phyloP scores from a whole-genome alignment of 75 land plant species.

The Selaginella moellendorffii region DNA sequence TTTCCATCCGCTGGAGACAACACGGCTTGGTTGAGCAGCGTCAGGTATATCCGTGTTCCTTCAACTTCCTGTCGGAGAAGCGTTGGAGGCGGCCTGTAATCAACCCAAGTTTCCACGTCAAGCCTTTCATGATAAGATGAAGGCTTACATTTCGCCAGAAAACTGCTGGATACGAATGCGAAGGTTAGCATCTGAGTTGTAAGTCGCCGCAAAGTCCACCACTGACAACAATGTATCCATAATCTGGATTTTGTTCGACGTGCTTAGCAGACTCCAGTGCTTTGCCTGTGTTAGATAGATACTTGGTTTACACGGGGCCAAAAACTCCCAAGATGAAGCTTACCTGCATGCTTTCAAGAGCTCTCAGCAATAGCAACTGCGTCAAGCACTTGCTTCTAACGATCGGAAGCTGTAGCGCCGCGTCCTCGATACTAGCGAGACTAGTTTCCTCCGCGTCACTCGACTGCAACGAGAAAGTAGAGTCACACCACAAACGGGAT shows the following conservation, averaged over 20 bases:
- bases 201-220: slow-evolving; percentile 81
- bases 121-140: background rate
- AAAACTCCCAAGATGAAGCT: background rate
- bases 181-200: slow-evolving; percentile 70
- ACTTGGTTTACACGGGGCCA: background rate
- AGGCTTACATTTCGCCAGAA: slow-evolving; percentile 48
- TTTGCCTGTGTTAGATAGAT: slow-evolving; percentile 37
- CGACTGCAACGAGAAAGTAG: slow-evolving; percentile 19
- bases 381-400: slow-evolving; percentile 82
- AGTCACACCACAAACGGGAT: background rate
- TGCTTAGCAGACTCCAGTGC: slow-evolving; percentile 61
- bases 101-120: background rate
- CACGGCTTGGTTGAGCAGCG: slow-evolving; percentile 56
- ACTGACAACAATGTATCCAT: slow-evolving; percentile 76
- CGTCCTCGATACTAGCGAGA: slow-evolving; percentile 36
- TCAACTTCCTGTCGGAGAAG: slow-evolving; percentile 80
- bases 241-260: slow-evolving; percentile 50
- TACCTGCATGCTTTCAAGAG: slow-evolving; percentile 88
- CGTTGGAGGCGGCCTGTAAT: slow-evolving; percentile 76
- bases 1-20: slow-evolving; percentile 15
- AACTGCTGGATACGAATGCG: slow-evolving; percentile 56
- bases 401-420: slow-evolving; percentile 30
- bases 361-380: slow-evolving; percentile 74
- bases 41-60: slow-evolving; percentile 69
- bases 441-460: slow-evolving; percentile 39